phyloP scores from a whole-genome alignment of 768 basidiomycete genomes.

The Nidularia sp. region DNA sequence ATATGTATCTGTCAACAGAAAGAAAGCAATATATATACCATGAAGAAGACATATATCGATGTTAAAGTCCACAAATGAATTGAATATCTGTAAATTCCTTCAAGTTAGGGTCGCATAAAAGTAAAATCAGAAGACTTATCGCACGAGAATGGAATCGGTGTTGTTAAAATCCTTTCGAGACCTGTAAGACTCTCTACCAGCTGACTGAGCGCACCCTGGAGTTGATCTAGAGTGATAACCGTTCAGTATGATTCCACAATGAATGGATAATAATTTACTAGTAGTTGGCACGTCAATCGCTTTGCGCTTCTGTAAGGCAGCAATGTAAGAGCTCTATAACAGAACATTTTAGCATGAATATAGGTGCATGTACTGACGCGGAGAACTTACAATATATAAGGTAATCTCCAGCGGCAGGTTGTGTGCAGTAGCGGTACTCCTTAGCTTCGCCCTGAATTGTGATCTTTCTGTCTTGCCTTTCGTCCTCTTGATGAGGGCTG shows the following conservation, averaged over 20 bases:
- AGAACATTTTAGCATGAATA: slow-evolving; percentile 4
- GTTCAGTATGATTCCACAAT: neutral
- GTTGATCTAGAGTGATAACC: slow-evolving; percentile 27
- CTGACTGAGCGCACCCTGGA: slow-evolving; percentile 46
- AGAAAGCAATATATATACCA: slow-evolving; percentile 31
- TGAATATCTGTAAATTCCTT: slow-evolving; percentile 44
- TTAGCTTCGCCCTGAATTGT: slow-evolving; percentile 44
- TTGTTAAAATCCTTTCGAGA: slow-evolving; percentile 69
- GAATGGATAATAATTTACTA: slow-evolving; percentile 33
- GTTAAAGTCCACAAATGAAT: slow-evolving; percentile 71
- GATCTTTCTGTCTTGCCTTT: slow-evolving; percentile 59
- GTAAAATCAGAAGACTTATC: slow-evolving; percentile 10
- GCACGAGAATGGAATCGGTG: slow-evolving; percentile 74
- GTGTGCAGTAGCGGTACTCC: slow-evolving; percentile 40
- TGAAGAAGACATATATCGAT: slow-evolving; percentile 50
- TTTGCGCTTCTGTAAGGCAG: slow-evolving; percentile 55
- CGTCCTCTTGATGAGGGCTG: slow-evolving; percentile 37
- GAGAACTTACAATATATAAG: slow-evolving; percentile 51
- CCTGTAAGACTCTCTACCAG: slow-evolving; percentile 66
- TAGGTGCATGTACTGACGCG: neutral
- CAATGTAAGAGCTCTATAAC: slow-evolving; percentile 63
- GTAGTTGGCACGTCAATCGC: slow-evolving; percentile 54
- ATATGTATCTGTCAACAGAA: neutral
- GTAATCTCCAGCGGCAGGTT: slow-evolving; percentile 70
- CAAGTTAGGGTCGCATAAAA: neutral